Conservation (phyloP, 208 protist species). For the Crithidia fasciculata region DNA sequence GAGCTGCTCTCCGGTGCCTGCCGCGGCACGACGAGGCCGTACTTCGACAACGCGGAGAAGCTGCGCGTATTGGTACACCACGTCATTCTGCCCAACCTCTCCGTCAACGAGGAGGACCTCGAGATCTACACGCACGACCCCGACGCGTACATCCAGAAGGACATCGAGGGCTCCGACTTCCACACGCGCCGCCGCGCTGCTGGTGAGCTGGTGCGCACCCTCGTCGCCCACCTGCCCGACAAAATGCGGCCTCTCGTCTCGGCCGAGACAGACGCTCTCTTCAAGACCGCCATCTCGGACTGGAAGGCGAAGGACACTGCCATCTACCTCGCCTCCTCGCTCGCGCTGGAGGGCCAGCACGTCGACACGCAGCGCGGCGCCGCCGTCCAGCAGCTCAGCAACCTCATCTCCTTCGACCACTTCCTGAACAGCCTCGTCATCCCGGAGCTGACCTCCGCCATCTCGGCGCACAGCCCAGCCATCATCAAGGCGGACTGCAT, state of each 20-base stretch:
- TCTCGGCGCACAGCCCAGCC: slow-evolving; percentile 53
- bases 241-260: slow-evolving; percentile 69
- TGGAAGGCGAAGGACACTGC: slow-evolving; percentile 96
- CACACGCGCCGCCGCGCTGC: slow-evolving; percentile 93
- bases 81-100: slow-evolving; percentile 95
- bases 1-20: slow-evolving; percentile 91
- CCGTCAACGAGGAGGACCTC: slow-evolving; percentile 87
- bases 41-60: slow-evolving; percentile 80
- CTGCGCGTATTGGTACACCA: slow-evolving; percentile 89
- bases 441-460: slow-evolving; percentile 77
- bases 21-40: slow-evolving; percentile 64
- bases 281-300: slow-evolving; percentile 61
- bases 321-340: slow-evolving; percentile 95
- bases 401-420: slow-evolving; percentile 84
- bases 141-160: slow-evolving; percentile 96
- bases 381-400: slow-evolving; percentile 53
- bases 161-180: slow-evolving; percentile 96
- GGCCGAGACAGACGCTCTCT: slow-evolving; percentile 48
- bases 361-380: slow-evolving; percentile 66
- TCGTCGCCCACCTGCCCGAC: slow-evolving; percentile 81
- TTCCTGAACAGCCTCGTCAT: slow-evolving; percentile 91
- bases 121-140: slow-evolving; percentile 94
- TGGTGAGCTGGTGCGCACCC: slow-evolving; percentile 89
- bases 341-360: slow-evolving; percentile 81
- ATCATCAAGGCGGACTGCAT: slow-evolving; percentile 96